Conservation (phyloP, 2,329 filamentous ascomycete species). For the Dactylonectria macrodidyma region DNA sequence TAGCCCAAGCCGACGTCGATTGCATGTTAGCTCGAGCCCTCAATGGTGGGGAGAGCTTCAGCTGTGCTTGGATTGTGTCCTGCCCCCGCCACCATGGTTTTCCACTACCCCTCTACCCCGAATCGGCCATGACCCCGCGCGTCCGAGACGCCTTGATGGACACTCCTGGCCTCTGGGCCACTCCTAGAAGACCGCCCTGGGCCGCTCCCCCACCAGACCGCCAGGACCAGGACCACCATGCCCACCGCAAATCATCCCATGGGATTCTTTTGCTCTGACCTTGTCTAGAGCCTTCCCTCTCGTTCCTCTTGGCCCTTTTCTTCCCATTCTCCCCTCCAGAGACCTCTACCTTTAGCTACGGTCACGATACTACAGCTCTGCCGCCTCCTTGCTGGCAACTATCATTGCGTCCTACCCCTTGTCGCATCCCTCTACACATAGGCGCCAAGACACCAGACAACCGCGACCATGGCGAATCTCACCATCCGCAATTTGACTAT, state of each 20-base stretch:
- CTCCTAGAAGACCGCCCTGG: neutral
- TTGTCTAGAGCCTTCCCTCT: slow-evolving; percentile 8
- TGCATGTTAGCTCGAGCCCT: slow-evolving; percentile 14
- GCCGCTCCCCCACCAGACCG: neutral
- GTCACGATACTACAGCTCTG: neutral
- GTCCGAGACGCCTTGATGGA: neutral
- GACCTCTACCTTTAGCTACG: neutral
- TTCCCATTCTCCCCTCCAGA: neutral
- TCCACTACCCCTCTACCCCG: neutral
- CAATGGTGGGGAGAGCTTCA: slow-evolving; percentile 26
- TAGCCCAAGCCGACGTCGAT: slow-evolving; percentile 1
- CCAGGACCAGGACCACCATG: slow-evolving; percentile 3
- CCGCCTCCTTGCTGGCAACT: slow-evolving; percentile 1
- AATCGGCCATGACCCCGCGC: slow-evolving; percentile 14
- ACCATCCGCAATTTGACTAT: slow-evolving; percentile 87
- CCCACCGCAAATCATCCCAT: slow-evolving; percentile 12
- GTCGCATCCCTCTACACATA: neutral
- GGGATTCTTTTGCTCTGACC: neutral
- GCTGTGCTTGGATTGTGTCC: slow-evolving; percentile 20
- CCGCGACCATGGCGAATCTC: slow-evolving; percentile 65
- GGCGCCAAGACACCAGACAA: slow-evolving; percentile 1
- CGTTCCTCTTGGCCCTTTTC: slow-evolving; percentile 2
- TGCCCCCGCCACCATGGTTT: slow-evolving; percentile 7
- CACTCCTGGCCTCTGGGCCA: neutral
- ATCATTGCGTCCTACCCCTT: neutral